phyloP scores from a whole-genome alignment of 768 basidiomycete species.

The Pholiota microspora region DNA sequence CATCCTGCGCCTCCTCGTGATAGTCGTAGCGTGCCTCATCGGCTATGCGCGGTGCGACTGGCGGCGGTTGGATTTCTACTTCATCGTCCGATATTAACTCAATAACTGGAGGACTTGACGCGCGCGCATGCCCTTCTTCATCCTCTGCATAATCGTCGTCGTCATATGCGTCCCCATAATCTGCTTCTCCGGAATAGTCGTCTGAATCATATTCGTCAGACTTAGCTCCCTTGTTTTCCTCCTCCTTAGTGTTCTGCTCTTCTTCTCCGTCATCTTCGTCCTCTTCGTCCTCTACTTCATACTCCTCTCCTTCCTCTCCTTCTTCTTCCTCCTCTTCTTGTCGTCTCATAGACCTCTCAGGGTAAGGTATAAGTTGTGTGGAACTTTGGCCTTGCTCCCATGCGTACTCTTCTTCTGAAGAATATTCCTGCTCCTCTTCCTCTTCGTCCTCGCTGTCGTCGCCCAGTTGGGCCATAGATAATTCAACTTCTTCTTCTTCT shows the following conservation, averaged over 20 bases:
- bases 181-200: conserved; percentile 17
- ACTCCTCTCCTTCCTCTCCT: conserved; percentile 24
- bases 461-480: conserved; percentile 19
- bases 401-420: conserved; percentile 10
- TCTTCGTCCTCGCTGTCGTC: conserved; percentile 30
- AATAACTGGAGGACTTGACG: conserved; percentile 16
- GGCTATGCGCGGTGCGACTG: conserved; percentile 9
- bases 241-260: conserved; percentile 16
- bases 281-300: conserved; percentile 20
- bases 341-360: neutral
- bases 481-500: conserved; percentile 24
- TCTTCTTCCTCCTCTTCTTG: conserved; percentile 25
- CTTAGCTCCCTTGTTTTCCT: conserved; percentile 18
- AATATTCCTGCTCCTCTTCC: conserved; percentile 17
- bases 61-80: conserved; percentile 8
- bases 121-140: conserved; percentile 2
- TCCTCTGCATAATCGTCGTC: conserved; percentile 18
- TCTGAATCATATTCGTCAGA: conserved; percentile 16
- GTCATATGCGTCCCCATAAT: conserved; percentile 6
- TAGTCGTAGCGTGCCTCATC: neutral
- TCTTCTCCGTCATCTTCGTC: conserved; percentile 16
- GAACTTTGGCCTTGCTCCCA: conserved; percentile 16
- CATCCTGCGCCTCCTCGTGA: no score
- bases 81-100: conserved; percentile 22
- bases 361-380: conserved; percentile 5